These are phyloP conservation scores for Tanozyma kutaoensis DNA, from an alignment of 805 yeast species.

Conservation along the genomic window DNA sequence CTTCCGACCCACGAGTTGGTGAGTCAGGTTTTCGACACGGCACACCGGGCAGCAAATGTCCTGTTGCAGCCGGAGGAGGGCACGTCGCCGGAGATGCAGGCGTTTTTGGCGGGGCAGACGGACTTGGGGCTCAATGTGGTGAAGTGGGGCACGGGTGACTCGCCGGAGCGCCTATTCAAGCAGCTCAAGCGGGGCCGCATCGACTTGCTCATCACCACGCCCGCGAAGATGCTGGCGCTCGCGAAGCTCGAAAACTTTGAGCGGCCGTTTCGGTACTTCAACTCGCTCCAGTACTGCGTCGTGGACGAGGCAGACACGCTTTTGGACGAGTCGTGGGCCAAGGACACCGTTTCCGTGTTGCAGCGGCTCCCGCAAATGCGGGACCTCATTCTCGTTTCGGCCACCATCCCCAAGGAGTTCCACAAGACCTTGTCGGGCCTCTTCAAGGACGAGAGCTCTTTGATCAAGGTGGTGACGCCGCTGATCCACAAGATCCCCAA, in stretches of 20 bases:
- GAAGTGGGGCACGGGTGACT: constrained; percentile 52
- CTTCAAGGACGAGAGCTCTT: constrained; percentile 45
- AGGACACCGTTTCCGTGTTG: constrained; percentile 47
- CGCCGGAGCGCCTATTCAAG: constrained; percentile 38
- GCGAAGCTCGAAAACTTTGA: constrained; percentile 15
- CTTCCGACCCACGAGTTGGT: constrained; percentile 87
- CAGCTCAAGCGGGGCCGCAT: constrained; percentile 31
- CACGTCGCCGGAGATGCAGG: constrained; percentile 7
- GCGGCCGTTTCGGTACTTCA: constrained; percentile 23
- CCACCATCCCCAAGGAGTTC: constrained; percentile 78
- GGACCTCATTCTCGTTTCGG: constrained; percentile 70
- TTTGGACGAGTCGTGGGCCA: constrained; percentile 68
- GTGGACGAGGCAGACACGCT: constrained; percentile 93
- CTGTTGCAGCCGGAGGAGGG: constrained; percentile 9
- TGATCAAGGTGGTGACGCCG: constrained; percentile 59
- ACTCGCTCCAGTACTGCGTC: constrained; percentile 44
- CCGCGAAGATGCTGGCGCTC: constrained; percentile 49
- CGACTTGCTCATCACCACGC: constrained; percentile 79
- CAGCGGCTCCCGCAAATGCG: constrained; percentile 36
- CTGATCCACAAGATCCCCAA: constrained; percentile 75
- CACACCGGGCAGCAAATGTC: constrained; percentile 15
- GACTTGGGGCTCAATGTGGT: constrained; percentile 24
- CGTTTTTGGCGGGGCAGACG: constrained; percentile 12
- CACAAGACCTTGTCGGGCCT: constrained; percentile 42
- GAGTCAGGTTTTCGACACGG: constrained; percentile 52